phyloP scores from a whole-genome alignment of 1,284 basidiomycete species.

The Phlebopus sp. region DNA sequence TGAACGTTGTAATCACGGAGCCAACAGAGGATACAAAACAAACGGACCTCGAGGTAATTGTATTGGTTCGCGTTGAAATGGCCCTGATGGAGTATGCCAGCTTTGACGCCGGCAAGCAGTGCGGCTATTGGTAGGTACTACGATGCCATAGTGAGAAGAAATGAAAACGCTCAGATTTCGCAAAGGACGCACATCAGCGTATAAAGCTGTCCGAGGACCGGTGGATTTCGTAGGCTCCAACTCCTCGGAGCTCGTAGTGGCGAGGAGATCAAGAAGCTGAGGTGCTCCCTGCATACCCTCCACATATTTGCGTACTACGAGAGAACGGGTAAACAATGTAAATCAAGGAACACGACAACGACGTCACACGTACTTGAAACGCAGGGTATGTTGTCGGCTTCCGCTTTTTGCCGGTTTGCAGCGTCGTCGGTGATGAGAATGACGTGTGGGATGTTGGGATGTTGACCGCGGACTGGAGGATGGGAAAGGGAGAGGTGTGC shows the following conservation, averaged over 20 bases:
- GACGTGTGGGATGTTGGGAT: slow-evolving; percentile 52
- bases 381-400: slow-evolving; percentile 63
- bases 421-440: slow-evolving; percentile 89
- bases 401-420: slow-evolving; percentile 78
- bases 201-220: slow-evolving; percentile 60
- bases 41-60: slow-evolving; percentile 87
- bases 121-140: slow-evolving; percentile 81
- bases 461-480: slow-evolving; percentile 50
- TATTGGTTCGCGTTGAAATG: slow-evolving; percentile 95
- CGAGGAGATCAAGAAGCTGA: slow-evolving; percentile 77
- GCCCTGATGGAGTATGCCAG: slow-evolving; percentile 84
- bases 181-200: slow-evolving; percentile 62
- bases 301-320: slow-evolving; percentile 76
- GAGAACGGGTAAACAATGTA: not conserved
- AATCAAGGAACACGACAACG: not conserved
- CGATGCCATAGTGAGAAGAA: not conserved
- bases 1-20: not conserved
- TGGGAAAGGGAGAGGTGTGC: slow-evolving; percentile 61
- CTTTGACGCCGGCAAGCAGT: slow-evolving; percentile 82
- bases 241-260: slow-evolving; percentile 58
- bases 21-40: not conserved
- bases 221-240: slow-evolving; percentile 59
- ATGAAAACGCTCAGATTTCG: not conserved
- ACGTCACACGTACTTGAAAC: slow-evolving; percentile 50
- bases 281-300: slow-evolving; percentile 64